phyloP scores from a whole-genome alignment of 257 asterid species.

The Nemophila menziesii region DNA sequence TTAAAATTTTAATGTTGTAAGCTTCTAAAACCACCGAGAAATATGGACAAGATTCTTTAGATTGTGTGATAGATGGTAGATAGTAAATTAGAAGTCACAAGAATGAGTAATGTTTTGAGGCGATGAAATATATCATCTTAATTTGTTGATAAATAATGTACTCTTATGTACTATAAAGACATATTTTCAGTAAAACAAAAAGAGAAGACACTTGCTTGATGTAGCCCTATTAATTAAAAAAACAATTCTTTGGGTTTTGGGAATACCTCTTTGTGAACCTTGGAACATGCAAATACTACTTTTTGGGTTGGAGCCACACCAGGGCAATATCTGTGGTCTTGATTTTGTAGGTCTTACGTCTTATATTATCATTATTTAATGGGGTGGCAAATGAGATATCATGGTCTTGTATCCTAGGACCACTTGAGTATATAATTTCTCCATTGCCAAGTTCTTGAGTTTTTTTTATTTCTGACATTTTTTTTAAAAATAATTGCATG shows the following conservation, averaged over 20 bases:
- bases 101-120: too few relatives aligned
- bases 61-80: too few relatives aligned
- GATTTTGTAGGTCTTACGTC: background rate
- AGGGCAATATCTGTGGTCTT: conserved; percentile 1
- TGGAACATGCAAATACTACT: conserved; percentile 41
- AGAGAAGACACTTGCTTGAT: conserved; percentile 8
- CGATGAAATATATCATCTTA: too few relatives aligned
- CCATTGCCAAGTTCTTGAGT: background rate
- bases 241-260: conserved; percentile 5
- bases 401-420: background rate
- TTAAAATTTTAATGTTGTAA: too few relatives aligned
- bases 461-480: too few relatives aligned
- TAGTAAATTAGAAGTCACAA: too few relatives aligned
- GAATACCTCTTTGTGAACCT: conserved; percentile 29
- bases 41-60: too few relatives aligned
- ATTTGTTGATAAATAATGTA: too few relatives aligned
- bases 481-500: too few relatives aligned
- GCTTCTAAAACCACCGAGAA: too few relatives aligned
- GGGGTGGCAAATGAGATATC: background rate
- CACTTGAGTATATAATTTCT: background rate
- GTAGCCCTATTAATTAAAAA: background rate
- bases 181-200: conserved; percentile 19
- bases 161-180: background rate
- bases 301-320: conserved; percentile 5
- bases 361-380: conserved; percentile 1